A percentile compares a stretch with the other conserved stretches of the same genome.
Evolutionary conservation across 2,329 filamentous ascomycete genomes (phyloP).

Genomic region (Calonectria naviculata): DNA sequence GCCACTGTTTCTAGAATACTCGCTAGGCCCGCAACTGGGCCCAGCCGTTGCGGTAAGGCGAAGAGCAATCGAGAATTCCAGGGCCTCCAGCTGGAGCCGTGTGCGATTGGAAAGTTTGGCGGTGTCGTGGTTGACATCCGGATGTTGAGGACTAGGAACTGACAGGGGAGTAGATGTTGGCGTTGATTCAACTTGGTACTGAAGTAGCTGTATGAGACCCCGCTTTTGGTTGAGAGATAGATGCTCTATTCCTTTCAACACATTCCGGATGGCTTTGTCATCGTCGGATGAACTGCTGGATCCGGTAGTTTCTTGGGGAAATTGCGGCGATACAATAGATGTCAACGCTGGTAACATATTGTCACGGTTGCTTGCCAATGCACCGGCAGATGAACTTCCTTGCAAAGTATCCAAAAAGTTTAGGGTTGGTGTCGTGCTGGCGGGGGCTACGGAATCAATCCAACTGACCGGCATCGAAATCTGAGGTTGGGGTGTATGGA

Average conservation of each 20-base stretch:
- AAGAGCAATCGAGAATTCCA: constrained; percentile 35
- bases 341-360: background rate
- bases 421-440: background rate
- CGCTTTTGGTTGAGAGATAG: constrained; percentile 35
- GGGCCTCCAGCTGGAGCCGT: constrained; percentile 31
- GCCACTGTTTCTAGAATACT: constrained; percentile 32
- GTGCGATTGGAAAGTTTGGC: constrained; percentile 12
- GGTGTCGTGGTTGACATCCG: background rate
- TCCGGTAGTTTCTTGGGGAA: background rate
- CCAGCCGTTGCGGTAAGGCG: constrained; percentile 14
- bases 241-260: constrained; percentile 28
- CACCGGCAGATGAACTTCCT: background rate
- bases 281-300: background rate
- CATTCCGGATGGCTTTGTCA: constrained; percentile 16
- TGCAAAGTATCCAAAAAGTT: background rate
- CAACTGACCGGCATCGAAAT: background rate
- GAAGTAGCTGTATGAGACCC: constrained; percentile 33
- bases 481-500: background rate
- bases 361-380: background rate
- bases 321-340: background rate
- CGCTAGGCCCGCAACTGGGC: constrained; percentile 25
- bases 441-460: background rate
- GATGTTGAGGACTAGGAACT: background rate
- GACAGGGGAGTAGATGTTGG: background rate
- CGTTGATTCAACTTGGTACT: constrained; percentile 24